phyloP scores from a whole-genome alignment of 2,329 filamentous ascomycete genomes.

The Kalmusia sp. region DNA sequence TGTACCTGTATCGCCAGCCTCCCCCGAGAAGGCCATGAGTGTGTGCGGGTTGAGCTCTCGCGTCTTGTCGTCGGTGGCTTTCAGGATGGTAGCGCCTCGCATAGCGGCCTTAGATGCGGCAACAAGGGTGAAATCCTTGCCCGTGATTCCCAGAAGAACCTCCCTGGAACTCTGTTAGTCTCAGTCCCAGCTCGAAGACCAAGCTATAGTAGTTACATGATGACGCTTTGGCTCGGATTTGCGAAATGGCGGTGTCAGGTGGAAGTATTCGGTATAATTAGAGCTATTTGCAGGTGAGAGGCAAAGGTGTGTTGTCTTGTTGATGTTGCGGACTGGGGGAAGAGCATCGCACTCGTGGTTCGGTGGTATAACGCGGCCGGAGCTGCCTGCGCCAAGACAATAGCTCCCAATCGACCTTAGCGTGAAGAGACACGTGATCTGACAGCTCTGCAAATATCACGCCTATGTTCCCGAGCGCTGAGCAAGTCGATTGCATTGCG shows the following conservation, averaged over 20 bases:
- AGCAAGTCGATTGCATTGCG: too few species aligned
- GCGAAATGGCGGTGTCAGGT: background rate
- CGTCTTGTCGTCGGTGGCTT: constrained; percentile 96
- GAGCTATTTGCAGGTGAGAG: too few species aligned
- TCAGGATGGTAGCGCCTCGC: constrained; percentile 95
- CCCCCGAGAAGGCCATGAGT: constrained; percentile 92
- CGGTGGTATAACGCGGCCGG: constrained; percentile 20
- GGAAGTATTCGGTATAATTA: background rate
- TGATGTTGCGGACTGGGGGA: too few species aligned
- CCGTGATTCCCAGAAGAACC: constrained; percentile 96
- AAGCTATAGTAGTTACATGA: constrained; percentile 32
- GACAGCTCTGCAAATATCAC: too few species aligned
- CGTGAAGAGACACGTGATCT: too few species aligned
- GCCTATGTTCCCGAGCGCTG: too few species aligned
- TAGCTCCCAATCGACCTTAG: background rate
- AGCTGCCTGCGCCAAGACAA: constrained; percentile 19
- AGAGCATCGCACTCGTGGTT: background rate
- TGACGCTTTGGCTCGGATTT: constrained; percentile 21
- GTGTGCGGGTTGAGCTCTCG: constrained; percentile 90
- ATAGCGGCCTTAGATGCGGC: constrained; percentile 98
- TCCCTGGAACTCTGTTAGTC: constrained; percentile 70
- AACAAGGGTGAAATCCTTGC: constrained; percentile 98
- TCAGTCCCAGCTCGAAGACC: background rate
- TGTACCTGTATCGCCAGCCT: constrained; percentile 92
- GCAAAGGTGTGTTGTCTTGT: too few species aligned